phyloP scores from a whole-genome alignment of 1,284 basidiomycete genomes.

The Papiliotrema laurentii region DNA sequence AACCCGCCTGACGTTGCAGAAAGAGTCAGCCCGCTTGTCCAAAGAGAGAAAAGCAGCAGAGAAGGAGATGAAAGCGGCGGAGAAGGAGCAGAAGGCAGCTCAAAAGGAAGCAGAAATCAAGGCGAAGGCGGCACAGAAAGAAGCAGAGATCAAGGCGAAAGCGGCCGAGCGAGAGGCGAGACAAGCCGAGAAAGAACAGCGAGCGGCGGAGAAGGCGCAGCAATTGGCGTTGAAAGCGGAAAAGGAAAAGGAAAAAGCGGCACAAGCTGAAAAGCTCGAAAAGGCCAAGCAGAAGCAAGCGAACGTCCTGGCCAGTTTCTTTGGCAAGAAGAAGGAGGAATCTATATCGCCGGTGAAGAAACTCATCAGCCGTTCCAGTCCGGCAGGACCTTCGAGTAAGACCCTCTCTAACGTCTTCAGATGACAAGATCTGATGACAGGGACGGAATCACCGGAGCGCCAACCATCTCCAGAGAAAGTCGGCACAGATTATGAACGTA shows the following conservation, averaged over 20 bases:
- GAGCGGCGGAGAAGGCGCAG: neutral
- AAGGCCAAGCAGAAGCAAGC: conserved; percentile 35
- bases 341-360: no score
- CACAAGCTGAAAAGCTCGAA: conserved; percentile 9
- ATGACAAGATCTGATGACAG: no score
- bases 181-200: conserved; percentile 13
- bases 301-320: conserved; percentile 25
- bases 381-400: conserved; percentile 19
- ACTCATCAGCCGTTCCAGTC: conserved; percentile 8
- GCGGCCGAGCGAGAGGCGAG: conserved; percentile 24
- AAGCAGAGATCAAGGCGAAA: conserved; percentile 26
- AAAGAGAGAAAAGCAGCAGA: conserved; percentile 32
- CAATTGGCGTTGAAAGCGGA: neutral
- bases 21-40: conserved; percentile 30
- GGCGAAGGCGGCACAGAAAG: conserved; percentile 25
- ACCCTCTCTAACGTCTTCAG: conserved; percentile 3
- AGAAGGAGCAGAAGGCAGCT: conserved; percentile 26
- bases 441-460: neutral
- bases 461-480: conserved; percentile 5
- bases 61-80: conserved; percentile 16
- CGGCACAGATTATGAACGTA: conserved; percentile 28
- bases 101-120: conserved; percentile 27
- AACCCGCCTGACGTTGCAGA: conserved; percentile 21
- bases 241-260: neutral
- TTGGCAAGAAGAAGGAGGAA: conserved; percentile 31